Evolutionary conservation across 2,329 filamentous ascomycete genomes (phyloP).

Genomic region (Ampelomyces quisqualis): DNA sequence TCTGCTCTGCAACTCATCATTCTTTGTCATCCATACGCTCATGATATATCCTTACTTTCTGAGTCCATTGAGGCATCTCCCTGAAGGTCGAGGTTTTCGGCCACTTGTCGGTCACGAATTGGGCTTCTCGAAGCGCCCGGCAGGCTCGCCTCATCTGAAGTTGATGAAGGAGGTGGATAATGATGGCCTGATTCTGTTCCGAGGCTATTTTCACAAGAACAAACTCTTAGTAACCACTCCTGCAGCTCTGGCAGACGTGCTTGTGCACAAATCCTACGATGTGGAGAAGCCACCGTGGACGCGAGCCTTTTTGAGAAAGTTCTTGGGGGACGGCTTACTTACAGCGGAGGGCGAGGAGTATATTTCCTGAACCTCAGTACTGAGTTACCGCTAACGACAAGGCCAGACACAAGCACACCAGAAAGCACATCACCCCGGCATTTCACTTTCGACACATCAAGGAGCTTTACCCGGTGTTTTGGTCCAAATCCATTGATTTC

Average conservation of each 20-base stretch:
- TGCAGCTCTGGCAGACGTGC: conserved; percentile 52
- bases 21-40: conserved; percentile 22
- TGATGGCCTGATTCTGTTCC: conserved; percentile 45
- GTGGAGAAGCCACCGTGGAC: conserved; percentile 53
- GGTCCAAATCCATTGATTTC: conserved; percentile 71
- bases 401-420: conserved; percentile 50
- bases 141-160: conserved; percentile 34
- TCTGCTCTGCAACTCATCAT: conserved; percentile 15
- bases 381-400: background rate
- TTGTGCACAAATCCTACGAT: conserved; percentile 56
- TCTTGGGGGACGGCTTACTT: conserved; percentile 55
- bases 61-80: conserved; percentile 45
- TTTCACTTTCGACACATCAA: conserved; percentile 87
- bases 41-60: conserved; percentile 44
- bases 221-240: conserved; percentile 44
- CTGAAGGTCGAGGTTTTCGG: conserved; percentile 27
- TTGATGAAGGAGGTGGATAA: conserved; percentile 45
- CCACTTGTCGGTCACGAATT: conserved; percentile 44
- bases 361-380: too few species aligned
- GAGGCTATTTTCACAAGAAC: conserved; percentile 43
- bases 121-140: conserved; percentile 38
- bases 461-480: conserved; percentile 80
- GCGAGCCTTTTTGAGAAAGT: conserved; percentile 49
- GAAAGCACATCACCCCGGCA: conserved; percentile 76
- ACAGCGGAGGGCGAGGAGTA: conserved; percentile 51